A percentile compares a stretch with the other conserved stretches of the same genome.
phyloP scores from a whole-genome alignment of 1,139 yeast species.

The Yamadazyma kanchanaburiensis region DNA sequence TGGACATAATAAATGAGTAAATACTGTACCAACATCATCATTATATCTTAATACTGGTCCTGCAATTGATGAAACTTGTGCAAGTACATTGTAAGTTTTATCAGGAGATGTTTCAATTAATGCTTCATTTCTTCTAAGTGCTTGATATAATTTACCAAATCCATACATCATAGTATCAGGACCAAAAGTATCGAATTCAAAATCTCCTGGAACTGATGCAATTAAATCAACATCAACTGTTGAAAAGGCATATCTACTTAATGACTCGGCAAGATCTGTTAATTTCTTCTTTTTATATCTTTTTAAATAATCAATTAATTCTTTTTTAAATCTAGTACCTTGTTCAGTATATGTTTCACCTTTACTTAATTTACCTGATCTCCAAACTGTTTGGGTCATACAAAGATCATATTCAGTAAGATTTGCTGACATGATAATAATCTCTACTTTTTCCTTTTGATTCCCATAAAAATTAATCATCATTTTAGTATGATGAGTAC shows the following conservation, averaged over 20 bases:
- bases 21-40: constrained; percentile 40
- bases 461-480: constrained; percentile 54
- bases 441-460: constrained; percentile 36
- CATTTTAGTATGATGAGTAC: constrained; percentile 66
- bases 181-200: constrained; percentile 13
- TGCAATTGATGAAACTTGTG: constrained; percentile 63
- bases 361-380: constrained; percentile 43
- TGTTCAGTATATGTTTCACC: constrained; percentile 6
- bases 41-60: constrained; percentile 41
- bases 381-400: constrained; percentile 67
- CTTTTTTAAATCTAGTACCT: constrained; percentile 26
- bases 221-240: constrained; percentile 50
- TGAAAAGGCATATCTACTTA: constrained; percentile 41
- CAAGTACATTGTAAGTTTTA: constrained; percentile 19
- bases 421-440: constrained; percentile 62
- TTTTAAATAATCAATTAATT: constrained; percentile 40
- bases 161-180: constrained; percentile 38
- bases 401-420: constrained; percentile 51
- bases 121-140: constrained; percentile 31
- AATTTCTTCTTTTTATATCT: constrained; percentile 34
- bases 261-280: constrained; percentile 19
- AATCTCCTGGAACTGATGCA: constrained; percentile 54
- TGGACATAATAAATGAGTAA: constrained; percentile 56
- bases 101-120: constrained; percentile 17
- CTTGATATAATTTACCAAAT: constrained; percentile 45